Base-by-base conservation (phyloP, 192 early-diverging fungal genomes). In the Cetraspora pellucida region DNA sequence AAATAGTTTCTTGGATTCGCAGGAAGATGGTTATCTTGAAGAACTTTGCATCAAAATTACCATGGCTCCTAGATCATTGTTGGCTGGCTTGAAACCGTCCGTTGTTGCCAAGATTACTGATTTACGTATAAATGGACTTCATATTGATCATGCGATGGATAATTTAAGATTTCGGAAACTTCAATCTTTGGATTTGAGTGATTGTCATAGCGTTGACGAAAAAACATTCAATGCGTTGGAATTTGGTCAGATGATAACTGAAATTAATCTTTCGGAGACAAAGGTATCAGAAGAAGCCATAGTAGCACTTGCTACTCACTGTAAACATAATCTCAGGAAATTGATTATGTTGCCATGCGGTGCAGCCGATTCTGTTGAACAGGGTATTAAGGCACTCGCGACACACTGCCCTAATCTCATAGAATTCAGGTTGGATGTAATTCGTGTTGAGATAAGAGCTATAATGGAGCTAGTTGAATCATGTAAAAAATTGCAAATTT, bases 281-380 rank as follows among this genome's bases (percentile, higher is more conserved):
- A 71, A 71, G 27, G 69, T 71, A 27, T 52, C 69, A 2, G 69
- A 71, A 3, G 69, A 71, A 71, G 69, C 69, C 16, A 71, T 71
- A 30, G 43, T 71, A 30, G 21, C 69, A 27, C 47, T 71, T 4
- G 69, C 69, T 27, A 27, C 25, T 28, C 69, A 71, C 49, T 71
- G 69, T 27, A 71, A 71, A 47, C 45, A 49, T 14, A 71, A 71
- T 28, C 50, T 71, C 27, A 71, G 25, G 6, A 71, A 71, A 31
- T 52, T 71, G 49, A 54, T 71, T 13, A 71, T 71, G 69, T 30
- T 71, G 17, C 69, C 69, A 25, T 71, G 69, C 31, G 69, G 69
- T 30, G 69, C 69, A 9, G 69, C 69, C 23, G 69, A 71, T 71
- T 71, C 69, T 47, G 47, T 71, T 52, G 69, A 71, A 54, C 14